A percentile compares a stretch with the other conserved stretches of the same genome.
Conservation (phyloP, 2,329 filamentous ascomycete species). For the Madurella mycetomatis region DNA sequence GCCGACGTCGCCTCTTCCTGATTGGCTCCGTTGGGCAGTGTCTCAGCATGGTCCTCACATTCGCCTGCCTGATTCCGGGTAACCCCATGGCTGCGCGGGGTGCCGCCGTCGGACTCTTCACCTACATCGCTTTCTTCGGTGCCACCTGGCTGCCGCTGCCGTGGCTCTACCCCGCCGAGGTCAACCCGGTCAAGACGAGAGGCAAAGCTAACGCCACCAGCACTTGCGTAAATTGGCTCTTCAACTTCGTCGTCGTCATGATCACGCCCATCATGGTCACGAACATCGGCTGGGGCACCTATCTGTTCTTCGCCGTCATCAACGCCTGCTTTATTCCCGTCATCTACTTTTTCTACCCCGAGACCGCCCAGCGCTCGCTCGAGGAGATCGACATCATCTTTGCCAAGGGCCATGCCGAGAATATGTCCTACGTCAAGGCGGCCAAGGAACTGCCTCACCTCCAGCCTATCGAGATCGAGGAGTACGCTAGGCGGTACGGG, state of each 20-base stretch:
- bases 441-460: constrained; percentile 53
- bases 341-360: constrained; percentile 50
- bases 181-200: constrained; percentile 56
- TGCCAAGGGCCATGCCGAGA: constrained; percentile 53
- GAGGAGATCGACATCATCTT: constrained; percentile 66
- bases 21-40: constrained; percentile 59
- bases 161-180: constrained; percentile 59
- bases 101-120: constrained; percentile 51
- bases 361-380: constrained; percentile 51
- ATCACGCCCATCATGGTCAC: constrained; percentile 58
- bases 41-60: constrained; percentile 54
- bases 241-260: constrained; percentile 64
- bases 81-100: constrained; percentile 31
- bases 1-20: constrained; percentile 59
- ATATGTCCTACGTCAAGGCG: constrained; percentile 56
- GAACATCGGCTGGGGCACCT: constrained; percentile 50
- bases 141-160: constrained; percentile 54
- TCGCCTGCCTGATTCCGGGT: constrained; percentile 34
- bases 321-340: constrained; percentile 50
- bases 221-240: constrained; percentile 57
- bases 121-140: constrained; percentile 58
- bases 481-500: constrained; percentile 37
- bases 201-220: constrained; percentile 61
- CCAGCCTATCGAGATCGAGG: constrained; percentile 47
- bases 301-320: constrained; percentile 52